A percentile compares a stretch with the other conserved stretches of the same genome.
Evolutionary conservation across 768 basidiomycete species (phyloP).

Genomic region (Austroboletus festivus): DNA sequence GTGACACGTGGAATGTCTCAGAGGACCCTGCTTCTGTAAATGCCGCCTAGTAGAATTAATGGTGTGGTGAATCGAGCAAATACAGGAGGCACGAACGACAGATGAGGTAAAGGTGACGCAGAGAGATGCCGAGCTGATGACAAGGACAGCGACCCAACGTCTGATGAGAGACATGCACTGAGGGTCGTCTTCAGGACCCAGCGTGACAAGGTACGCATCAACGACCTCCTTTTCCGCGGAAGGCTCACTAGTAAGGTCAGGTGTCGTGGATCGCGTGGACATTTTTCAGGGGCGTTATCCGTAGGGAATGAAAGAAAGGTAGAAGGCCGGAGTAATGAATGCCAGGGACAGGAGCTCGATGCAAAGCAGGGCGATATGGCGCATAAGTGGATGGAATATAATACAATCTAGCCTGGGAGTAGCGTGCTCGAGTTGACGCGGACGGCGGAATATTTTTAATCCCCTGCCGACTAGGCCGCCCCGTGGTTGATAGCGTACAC

Average conservation of each 20-base stretch:
- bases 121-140: slow-evolving; percentile 45
- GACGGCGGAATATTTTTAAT: background rate
- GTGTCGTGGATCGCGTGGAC: slow-evolving; percentile 7
- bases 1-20: slow-evolving; percentile 48
- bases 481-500: background rate
- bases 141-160: slow-evolving; percentile 48
- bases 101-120: slow-evolving; percentile 58
- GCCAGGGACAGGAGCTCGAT: background rate
- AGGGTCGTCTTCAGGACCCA: slow-evolving; percentile 43
- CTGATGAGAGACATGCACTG: slow-evolving; percentile 37
- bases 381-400: background rate
- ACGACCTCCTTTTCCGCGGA: slow-evolving; percentile 5
- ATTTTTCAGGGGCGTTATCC: background rate
- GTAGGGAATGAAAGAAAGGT: background rate
- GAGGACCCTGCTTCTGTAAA: slow-evolving; percentile 63
- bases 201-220: slow-evolving; percentile 29
- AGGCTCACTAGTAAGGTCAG: slow-evolving; percentile 9
- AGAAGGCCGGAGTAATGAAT: background rate
- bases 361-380: background rate
- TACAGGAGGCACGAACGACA: slow-evolving; percentile 38
- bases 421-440: background rate
- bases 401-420: background rate
- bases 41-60: slow-evolving; percentile 40
- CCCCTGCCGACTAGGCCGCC: background rate
- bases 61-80: background rate